These are phyloP conservation scores for Coleophoma eucalyptorum DNA, from an alignment of 2,329 filamentous ascomycete species.

Conservation along the genomic window DNA sequence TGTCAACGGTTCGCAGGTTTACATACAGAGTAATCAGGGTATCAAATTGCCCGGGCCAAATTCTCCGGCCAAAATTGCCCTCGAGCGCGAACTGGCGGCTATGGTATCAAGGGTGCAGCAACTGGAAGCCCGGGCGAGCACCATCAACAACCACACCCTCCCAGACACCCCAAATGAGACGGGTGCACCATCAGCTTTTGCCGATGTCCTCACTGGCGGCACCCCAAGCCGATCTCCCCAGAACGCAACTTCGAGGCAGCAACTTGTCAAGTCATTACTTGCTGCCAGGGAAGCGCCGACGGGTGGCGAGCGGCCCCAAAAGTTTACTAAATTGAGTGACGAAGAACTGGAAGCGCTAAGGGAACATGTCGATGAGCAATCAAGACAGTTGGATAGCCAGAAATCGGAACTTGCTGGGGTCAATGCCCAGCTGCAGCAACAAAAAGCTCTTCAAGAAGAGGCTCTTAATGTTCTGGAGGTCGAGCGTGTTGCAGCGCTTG, in stretches of 20 bases:
- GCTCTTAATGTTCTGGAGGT: constrained; percentile 80
- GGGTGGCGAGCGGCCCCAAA: constrained; percentile 20
- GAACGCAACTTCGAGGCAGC: constrained; percentile 30
- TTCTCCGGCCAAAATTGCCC: constrained; percentile 68
- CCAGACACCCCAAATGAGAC: constrained; percentile 82
- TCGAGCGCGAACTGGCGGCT: constrained; percentile 80
- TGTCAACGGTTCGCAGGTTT: constrained; percentile 11
- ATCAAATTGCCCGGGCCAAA: constrained; percentile 75
- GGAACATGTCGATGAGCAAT: constrained; percentile 91
- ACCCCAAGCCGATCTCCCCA: constrained; percentile 29
- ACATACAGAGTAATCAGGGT: constrained; percentile 14
- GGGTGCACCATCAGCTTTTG: constrained; percentile 61
- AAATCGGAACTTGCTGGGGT: constrained; percentile 82
- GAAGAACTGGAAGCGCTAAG: constrained; percentile 82
- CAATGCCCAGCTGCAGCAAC: constrained; percentile 79
- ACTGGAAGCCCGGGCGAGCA: constrained; percentile 74
- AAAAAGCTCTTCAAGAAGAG: constrained; percentile 80
- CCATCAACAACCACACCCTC: constrained; percentile 53
- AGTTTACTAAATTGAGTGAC: constrained; percentile 54
- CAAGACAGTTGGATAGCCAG: constrained; percentile 85
- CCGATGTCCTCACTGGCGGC: constrained; percentile 41
- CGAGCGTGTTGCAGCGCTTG: constrained; percentile 82
- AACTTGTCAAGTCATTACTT: constrained; percentile 30
- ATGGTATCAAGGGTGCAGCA: constrained; percentile 75
- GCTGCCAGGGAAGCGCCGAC: constrained; percentile 20